Conservation (phyloP, 2,329 filamentous ascomycete genomes). For the Aurifilum marmelostoma region DNA sequence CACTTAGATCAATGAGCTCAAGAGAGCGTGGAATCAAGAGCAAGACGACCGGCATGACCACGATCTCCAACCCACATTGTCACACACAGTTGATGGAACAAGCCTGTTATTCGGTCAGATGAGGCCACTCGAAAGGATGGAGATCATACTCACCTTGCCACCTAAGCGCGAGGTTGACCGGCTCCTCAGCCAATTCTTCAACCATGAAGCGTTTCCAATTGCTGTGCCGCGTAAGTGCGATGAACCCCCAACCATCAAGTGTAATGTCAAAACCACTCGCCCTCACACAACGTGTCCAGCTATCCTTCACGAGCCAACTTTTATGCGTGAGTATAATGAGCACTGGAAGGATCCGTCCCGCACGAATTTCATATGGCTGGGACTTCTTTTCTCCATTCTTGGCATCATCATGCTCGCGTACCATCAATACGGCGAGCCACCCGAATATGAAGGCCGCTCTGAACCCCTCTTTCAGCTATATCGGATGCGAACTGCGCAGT, state of each 20-base stretch:
- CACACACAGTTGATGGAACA: constrained; percentile 33
- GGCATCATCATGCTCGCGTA: constrained; percentile 57
- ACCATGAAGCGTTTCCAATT: background rate
- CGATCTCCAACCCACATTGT: constrained; percentile 36
- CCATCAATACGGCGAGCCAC: constrained; percentile 54
- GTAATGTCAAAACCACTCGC: no score
- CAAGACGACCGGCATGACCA: constrained; percentile 29
- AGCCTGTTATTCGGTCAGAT: constrained; percentile 34
- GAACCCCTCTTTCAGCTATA: constrained; percentile 53
- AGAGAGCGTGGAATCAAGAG: constrained; percentile 32
- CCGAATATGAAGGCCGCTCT: constrained; percentile 52
- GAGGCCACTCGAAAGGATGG: constrained; percentile 34
- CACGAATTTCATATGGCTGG: constrained; percentile 55
- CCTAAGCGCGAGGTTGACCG: constrained; percentile 32
- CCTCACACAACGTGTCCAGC: constrained; percentile 28
- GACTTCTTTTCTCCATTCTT: constrained; percentile 57
- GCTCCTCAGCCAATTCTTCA: background rate
- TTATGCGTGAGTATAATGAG: constrained; percentile 52
- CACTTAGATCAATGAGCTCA: constrained; percentile 35
- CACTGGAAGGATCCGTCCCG: constrained; percentile 52
- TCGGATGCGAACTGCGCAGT: constrained; percentile 55
- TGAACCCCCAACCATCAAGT: no score
- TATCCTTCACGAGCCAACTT: constrained; percentile 51
- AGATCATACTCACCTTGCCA: constrained; percentile 35
- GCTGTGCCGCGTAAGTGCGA: background rate